These are phyloP conservation scores for Miscanthus sacchariflorus DNA, from an alignment of 202 grass and related monocot species.

Conservation along the genomic window DNA sequence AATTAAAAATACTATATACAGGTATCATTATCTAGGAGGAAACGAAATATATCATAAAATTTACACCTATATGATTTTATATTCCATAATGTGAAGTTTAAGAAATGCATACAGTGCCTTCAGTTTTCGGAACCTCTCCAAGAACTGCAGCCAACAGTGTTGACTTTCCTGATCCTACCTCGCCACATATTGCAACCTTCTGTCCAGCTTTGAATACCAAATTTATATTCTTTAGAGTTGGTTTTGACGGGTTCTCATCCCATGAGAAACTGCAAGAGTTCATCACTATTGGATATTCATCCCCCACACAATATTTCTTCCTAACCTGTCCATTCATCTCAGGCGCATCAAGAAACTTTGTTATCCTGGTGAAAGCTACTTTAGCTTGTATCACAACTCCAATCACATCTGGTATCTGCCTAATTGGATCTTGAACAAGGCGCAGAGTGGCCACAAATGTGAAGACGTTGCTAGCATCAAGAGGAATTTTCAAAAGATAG, in stretches of 20 bases:
- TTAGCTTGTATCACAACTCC: constrained; percentile 89
- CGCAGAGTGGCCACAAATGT: constrained; percentile 84
- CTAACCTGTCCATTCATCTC: constrained; percentile 64
- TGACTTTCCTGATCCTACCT: constrained; percentile 97
- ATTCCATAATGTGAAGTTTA: background rate
- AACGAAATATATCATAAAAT: constrained; percentile 18
- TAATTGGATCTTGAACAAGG: constrained; percentile 86
- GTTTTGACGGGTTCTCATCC: constrained; percentile 70
- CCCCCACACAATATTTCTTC: constrained; percentile 42
- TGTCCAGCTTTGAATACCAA: constrained; percentile 70
- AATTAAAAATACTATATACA: background rate
- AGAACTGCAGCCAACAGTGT: constrained; percentile 86
- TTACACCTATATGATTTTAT: background rate
- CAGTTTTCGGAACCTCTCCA: constrained; percentile 73
- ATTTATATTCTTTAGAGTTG: constrained; percentile 77
- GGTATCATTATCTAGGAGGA: background rate
- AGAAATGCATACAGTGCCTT: constrained; percentile 71
- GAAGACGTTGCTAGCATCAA: constrained; percentile 89
- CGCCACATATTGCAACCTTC: constrained; percentile 90
- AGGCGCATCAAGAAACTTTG: constrained; percentile 81
- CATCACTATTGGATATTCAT: constrained; percentile 57
- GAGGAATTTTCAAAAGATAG: constrained; percentile 74
- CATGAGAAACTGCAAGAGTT: constrained; percentile 83
- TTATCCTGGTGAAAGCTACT: constrained; percentile 81
- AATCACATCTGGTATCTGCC: constrained; percentile 87